These are phyloP conservation scores for Pouteria campechiana DNA, from an alignment of 179 eudicot genomes.

Conservation along the genomic window DNA sequence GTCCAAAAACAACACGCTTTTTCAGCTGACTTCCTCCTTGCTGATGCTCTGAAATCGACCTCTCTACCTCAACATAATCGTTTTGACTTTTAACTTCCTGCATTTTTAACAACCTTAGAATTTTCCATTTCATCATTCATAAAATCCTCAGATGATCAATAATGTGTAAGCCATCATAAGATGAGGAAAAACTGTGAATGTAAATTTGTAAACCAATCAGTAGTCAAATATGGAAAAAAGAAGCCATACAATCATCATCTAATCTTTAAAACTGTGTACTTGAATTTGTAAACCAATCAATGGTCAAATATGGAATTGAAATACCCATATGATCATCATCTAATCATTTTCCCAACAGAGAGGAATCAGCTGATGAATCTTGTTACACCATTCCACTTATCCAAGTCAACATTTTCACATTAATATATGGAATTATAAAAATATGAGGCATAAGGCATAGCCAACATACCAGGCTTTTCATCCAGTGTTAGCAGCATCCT, in stretches of 20 bases:
- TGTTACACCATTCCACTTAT: too few species aligned
- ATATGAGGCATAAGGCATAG: too few species aligned
- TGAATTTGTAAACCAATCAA: not conserved
- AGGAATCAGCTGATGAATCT: too few species aligned
- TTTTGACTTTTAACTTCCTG: constrained; percentile 41
- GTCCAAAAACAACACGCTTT: constrained; percentile 71
- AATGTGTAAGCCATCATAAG: too few species aligned
- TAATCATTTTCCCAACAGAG: too few species aligned
- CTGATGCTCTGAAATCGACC: constrained; percentile 24
- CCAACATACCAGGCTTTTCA: too few species aligned
- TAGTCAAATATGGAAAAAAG: not conserved
- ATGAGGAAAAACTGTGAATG: not conserved
- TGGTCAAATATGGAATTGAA: not conserved
- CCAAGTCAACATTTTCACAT: too few species aligned
- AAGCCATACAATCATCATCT: not conserved
- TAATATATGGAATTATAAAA: too few species aligned
- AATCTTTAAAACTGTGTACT: not conserved
- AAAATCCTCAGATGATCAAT: too few species aligned
- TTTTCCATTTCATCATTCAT: constrained; percentile 7
- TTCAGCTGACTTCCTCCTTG: constrained; percentile 55
- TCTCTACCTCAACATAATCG: constrained; percentile 20
- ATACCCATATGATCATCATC: not conserved
- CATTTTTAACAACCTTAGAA: constrained; percentile 29
- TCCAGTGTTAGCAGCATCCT: too few species aligned
- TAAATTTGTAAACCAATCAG: too few species aligned